These are phyloP conservation scores for Ganoderma sinense DNA, from an alignment of 1,284 basidiomycete genomes.

Conservation along the genomic window DNA sequence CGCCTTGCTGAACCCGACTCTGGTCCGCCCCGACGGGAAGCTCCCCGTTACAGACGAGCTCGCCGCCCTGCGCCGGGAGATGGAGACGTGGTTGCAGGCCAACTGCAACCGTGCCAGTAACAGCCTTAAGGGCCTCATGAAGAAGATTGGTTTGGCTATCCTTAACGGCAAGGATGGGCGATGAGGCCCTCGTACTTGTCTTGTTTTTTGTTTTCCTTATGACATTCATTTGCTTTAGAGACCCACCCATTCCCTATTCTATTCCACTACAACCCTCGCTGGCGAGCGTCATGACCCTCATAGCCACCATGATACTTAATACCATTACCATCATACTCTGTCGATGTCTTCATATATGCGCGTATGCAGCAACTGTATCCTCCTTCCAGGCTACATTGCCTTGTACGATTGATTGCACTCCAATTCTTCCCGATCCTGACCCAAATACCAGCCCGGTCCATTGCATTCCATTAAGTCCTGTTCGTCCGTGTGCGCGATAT, in stretches of 20 bases:
- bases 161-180: constrained; percentile 34
- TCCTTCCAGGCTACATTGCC: background rate
- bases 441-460: constrained; percentile 6
- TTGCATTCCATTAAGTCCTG: background rate
- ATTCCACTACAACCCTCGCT: constrained; percentile 3
- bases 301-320: constrained; percentile 11
- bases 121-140: constrained; percentile 84
- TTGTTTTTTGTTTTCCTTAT: background rate
- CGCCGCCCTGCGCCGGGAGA: constrained; percentile 69
- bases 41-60: constrained; percentile 81
- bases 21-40: constrained; percentile 57
- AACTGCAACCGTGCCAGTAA: constrained; percentile 89
- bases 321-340: background rate
- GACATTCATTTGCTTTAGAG: background rate
- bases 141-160: constrained; percentile 69
- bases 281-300: constrained; percentile 16
- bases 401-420: constrained; percentile 2
- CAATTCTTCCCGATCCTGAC: background rate
- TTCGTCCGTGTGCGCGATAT: background rate
- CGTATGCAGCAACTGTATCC: background rate
- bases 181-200: background rate
- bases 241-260: background rate
- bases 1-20: constrained; percentile 82
- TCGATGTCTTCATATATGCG: constrained; percentile 3
- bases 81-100: constrained; percentile 87